Evolutionary conservation across 2,329 filamentous ascomycete genomes (phyloP).

Genomic region (Chaetomium sp.): DNA sequence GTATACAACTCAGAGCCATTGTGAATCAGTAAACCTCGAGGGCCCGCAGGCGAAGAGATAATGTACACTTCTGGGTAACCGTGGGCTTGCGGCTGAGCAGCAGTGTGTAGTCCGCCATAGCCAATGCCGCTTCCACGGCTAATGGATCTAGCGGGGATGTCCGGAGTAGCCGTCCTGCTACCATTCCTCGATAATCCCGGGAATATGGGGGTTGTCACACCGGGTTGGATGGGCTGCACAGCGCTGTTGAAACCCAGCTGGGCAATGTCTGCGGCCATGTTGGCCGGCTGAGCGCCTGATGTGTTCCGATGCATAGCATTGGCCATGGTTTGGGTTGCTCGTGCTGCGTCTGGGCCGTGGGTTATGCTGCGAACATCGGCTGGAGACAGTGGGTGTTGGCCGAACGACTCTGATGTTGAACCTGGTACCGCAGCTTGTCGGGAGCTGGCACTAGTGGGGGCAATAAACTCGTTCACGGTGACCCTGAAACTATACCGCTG

Average conservation of each 20-base stretch:
- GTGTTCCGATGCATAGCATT: conserved; percentile 47
- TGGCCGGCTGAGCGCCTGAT: conserved; percentile 39
- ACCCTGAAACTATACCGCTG: conserved; percentile 41
- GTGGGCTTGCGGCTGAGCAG: conserved; percentile 8
- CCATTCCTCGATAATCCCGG: conserved; percentile 32
- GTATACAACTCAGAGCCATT: conserved; percentile 45
- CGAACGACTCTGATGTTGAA: conserved; percentile 19
- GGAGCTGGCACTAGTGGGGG: conserved; percentile 5
- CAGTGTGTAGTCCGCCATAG: background rate
- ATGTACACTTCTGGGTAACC: conserved; percentile 50
- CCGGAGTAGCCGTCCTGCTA: conserved; percentile 44
- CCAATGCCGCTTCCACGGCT: conserved; percentile 26
- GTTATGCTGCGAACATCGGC: conserved; percentile 42
- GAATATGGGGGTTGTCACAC: conserved; percentile 37
- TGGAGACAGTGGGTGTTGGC: conserved; percentile 32
- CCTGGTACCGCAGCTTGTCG: conserved; percentile 12
- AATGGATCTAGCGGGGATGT: conserved; percentile 31
- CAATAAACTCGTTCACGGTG: conserved; percentile 41
- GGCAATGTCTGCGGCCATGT: conserved; percentile 24
- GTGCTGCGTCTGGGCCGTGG: conserved; percentile 39
- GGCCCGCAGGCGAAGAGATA: conserved; percentile 53
- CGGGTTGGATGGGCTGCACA: conserved; percentile 34
- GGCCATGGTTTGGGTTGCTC: conserved; percentile 38
- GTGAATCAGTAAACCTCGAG: conserved; percentile 51
- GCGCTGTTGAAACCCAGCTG: conserved; percentile 26